phyloP scores from a whole-genome alignment of 768 basidiomycete genomes.

The Tulasnella sp. region DNA sequence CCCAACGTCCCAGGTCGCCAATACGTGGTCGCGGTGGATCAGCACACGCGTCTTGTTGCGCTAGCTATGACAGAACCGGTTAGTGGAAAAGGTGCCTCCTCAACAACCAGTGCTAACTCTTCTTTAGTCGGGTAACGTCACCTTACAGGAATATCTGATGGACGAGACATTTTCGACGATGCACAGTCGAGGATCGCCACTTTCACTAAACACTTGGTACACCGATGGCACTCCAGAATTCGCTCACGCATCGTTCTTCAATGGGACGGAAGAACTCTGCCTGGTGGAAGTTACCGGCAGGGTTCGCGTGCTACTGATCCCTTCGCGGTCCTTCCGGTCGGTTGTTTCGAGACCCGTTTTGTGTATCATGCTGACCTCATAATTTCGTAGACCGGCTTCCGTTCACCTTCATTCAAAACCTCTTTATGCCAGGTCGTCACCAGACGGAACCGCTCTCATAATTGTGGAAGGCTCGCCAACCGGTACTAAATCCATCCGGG shows the following conservation, averaged over 20 bases:
- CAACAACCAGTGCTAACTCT: neutral
- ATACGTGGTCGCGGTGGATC: conserved; percentile 46
- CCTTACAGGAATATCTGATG: conserved; percentile 32
- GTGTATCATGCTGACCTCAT: neutral
- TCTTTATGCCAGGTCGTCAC: conserved; percentile 38
- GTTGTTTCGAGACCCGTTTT: conserved; percentile 14
- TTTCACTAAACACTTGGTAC: conserved; percentile 43
- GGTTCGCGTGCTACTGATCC: conserved; percentile 47
- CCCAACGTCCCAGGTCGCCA: conserved; percentile 31
- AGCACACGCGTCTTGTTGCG: conserved; percentile 42
- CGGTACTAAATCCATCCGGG: conserved; percentile 28
- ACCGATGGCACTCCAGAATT: conserved; percentile 27
- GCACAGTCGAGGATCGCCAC: conserved; percentile 37
- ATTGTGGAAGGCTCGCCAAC: conserved; percentile 24
- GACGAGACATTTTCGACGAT: conserved; percentile 38
- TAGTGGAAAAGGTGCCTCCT: neutral
- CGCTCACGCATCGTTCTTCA: conserved; percentile 38
- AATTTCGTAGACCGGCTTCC: conserved; percentile 38
- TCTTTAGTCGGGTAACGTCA: neutral
- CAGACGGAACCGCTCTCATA: conserved; percentile 49
- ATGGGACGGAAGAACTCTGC: conserved; percentile 46
- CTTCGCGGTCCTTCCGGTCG: conserved; percentile 49
- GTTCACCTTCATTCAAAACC: conserved; percentile 36
- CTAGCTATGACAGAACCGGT: neutral
- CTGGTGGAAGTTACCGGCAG: conserved; percentile 40